A percentile compares a stretch with the other conserved stretches of the same genome.
Evolutionary conservation across 441 rosid species (phyloP).

Genomic region (Hura crepitans): DNA sequence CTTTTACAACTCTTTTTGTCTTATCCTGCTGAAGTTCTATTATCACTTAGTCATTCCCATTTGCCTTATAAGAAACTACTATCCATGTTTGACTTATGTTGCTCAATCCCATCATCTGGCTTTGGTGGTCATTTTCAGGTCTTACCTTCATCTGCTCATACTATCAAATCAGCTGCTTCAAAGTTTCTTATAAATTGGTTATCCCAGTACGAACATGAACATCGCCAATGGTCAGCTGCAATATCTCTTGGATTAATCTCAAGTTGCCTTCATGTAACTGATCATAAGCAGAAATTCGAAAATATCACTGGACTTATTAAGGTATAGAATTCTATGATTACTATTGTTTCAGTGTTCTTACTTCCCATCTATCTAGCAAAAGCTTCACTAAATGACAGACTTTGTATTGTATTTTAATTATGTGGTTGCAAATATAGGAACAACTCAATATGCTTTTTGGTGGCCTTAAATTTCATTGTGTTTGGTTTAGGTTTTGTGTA

Average conservation of each 20-base stretch:
- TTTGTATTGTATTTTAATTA: neutral
- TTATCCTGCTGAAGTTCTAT: neutral
- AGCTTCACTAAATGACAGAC: neutral
- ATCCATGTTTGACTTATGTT: conserved; percentile 3
- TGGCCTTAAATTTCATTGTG: conserved; percentile 14
- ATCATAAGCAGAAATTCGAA: conserved; percentile 71
- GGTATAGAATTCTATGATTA: conserved; percentile 39
- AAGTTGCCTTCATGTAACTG: conserved; percentile 71
- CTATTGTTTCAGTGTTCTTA: neutral
- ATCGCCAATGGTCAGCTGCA: conserved; percentile 95
- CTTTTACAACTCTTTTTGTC: neutral
- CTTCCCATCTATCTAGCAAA: neutral
- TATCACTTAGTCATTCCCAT: neutral
- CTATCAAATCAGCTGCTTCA: conserved; percentile 66
- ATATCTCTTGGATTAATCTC: conserved; percentile 85
- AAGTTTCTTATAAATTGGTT: conserved; percentile 78
- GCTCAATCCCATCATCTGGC: conserved; percentile 11
- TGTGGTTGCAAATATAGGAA: neutral
- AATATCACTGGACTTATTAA: conserved; percentile 68
- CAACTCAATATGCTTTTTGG: conserved; percentile 2
- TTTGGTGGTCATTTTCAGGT: conserved; percentile 46
- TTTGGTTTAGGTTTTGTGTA: conserved; percentile 66
- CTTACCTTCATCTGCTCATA: conserved; percentile 81
- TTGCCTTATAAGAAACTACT: neutral
- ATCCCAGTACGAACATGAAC: conserved; percentile 78